Conservation (phyloP, 768 basidiomycete genomes). For the Scleroderma bovista region DNA sequence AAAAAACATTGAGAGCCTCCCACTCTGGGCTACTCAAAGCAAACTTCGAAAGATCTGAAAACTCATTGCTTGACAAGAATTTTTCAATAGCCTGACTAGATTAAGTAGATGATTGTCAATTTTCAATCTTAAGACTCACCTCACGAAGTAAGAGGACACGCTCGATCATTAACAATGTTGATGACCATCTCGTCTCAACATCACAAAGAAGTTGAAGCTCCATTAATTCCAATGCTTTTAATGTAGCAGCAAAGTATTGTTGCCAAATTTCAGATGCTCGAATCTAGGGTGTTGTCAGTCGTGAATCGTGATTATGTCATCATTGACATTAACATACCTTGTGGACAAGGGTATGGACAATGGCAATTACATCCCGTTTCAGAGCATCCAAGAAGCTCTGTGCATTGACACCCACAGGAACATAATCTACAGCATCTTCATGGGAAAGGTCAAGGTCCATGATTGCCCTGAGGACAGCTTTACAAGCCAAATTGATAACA, state of each 20-base stretch:
- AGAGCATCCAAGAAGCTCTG: no score
- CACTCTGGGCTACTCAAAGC: conserved; percentile 18
- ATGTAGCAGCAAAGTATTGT: conserved; percentile 11
- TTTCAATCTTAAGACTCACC: conserved; percentile 10
- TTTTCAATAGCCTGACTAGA: conserved; percentile 19
- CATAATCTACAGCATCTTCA: no score
- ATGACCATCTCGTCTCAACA: conserved; percentile 28
- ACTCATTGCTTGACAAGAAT: conserved; percentile 16
- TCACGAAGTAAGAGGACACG: conserved; percentile 19
- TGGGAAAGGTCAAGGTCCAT: no score
- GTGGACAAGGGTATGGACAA: no score
- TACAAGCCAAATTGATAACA: no score
- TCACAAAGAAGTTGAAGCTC: conserved; percentile 27
- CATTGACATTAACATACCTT: no score
- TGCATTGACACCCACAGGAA: no score
- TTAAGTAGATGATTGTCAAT: background rate
- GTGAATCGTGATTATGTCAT: no score
- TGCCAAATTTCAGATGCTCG: conserved; percentile 21
- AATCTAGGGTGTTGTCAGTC: conserved; percentile 6
- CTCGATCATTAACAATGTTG: conserved; percentile 26
- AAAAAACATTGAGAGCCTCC: conserved; percentile 17
- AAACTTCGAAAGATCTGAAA: conserved; percentile 21
- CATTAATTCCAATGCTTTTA: conserved; percentile 2
- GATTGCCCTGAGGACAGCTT: no score
- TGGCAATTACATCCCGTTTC: no score